Base-by-base conservation (phyloP, 2,329 filamentous ascomycete genomes). In the Scolecobasidium constrictum region DNA sequence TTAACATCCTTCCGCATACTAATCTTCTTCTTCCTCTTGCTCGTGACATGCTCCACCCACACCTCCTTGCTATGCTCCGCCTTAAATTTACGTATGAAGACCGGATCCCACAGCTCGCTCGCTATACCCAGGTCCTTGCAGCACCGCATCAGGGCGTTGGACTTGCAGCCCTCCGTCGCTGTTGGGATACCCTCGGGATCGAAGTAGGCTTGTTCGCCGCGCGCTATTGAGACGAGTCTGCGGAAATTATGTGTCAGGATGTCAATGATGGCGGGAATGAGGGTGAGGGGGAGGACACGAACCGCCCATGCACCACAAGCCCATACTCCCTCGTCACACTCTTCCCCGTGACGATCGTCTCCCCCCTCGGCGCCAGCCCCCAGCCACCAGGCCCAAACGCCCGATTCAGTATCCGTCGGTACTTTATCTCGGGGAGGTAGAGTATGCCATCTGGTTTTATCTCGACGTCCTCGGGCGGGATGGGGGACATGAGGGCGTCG, bases 381-480 rank as follows among this genome's bases (percentile, higher is more conserved):
- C 92, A 98, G 5, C 84, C 92, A 42, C 93, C 92, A 0, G 92
- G 92, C 0, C 92, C 90, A 65, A 98, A 98, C 0, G 87, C 86
- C 54, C 72, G 69, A 61, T 96, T 95, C 54, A 98, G 64, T 49
- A 94, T 90, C 49, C 90, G 72, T 35, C 92, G 72, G 66, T 98
- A 98, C 67, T 96, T 95, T 70, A 98, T 96, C 71, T 98, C 92
- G 11, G 92, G 92, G 46, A 98, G 70, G 61, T 96, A 98, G 46
- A 96, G 70, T 52, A 98, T 90, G 23, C 92, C 92, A 66, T 98
- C 92, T 22, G 92, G 90, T 69, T 98, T 98, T 58, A 98, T 83
- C 68, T 98, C 92, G 43, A 98, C 80, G 63, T 96, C 90, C 38
- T 80, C 73, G 0, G 74, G 65, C 42, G 77, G 66, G 11, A 94